Conservation (phyloP, 73 alveolate species). For the Halteria grandinella region DNA sequence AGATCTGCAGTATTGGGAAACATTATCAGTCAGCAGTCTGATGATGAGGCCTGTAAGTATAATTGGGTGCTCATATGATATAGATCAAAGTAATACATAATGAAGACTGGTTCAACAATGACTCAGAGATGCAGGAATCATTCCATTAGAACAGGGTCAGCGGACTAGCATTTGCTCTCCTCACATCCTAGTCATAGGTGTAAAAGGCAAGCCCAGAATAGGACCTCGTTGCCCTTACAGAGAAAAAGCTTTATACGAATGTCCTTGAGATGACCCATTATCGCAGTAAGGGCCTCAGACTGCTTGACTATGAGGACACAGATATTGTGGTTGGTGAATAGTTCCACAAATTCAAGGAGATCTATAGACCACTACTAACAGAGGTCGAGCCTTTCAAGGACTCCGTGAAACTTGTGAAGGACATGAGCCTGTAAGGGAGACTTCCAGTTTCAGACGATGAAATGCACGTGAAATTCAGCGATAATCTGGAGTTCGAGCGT, state of each 20-base stretch:
- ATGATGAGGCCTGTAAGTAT: conserved; percentile 57
- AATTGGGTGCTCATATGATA: not conserved
- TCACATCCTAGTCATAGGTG: conserved; percentile 21
- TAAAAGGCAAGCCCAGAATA: no score
- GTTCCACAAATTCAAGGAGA: conserved; percentile 9
- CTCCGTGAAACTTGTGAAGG: conserved; percentile 15
- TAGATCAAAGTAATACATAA: conserved; percentile 34
- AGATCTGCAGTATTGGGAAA: conserved; percentile 68
- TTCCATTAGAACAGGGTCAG: conserved; percentile 12
- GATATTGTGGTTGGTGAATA: conserved; percentile 12
- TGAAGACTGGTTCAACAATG: conserved; percentile 27
- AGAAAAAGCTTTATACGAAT: conserved; percentile 40
- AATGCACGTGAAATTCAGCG: no score
- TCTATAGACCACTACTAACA: conserved; percentile 1
- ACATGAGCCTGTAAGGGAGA: no score
- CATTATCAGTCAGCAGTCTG: conserved; percentile 39
- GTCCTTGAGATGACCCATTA: conserved; percentile 25
- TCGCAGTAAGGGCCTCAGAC: conserved; percentile 22
- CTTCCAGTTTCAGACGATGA: no score
- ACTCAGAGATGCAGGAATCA: conserved; percentile 36
- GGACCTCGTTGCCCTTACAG: conserved; percentile 28
- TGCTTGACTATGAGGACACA: conserved; percentile 29
- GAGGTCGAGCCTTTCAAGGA: conserved; percentile 41
- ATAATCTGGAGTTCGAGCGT: not conserved
- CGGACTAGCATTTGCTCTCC: conserved; percentile 20